Conservation (phyloP, 2,329 filamentous ascomycete species). For the Coniochaeta sp. region DNA sequence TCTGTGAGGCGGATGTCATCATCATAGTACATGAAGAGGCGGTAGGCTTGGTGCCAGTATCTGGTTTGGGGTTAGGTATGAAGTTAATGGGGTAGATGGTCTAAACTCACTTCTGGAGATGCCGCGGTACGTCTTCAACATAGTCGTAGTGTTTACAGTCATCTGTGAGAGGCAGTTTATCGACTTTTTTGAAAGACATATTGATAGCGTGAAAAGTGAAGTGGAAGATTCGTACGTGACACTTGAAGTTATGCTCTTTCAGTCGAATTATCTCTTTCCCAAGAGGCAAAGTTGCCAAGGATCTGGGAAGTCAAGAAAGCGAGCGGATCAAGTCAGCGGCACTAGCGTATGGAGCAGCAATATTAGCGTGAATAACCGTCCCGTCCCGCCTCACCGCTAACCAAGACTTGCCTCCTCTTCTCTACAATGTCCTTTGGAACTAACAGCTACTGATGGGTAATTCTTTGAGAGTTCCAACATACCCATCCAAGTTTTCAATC, state of each 20-base stretch:
- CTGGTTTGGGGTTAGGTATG: slow-evolving; percentile 32
- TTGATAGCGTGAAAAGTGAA: neutral
- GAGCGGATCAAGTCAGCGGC: too few species aligned
- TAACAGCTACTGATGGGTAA: neutral
- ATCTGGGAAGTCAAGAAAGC: too few species aligned
- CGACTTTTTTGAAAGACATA: slow-evolving; percentile 29
- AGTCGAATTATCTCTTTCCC: too few species aligned
- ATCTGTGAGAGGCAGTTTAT: slow-evolving; percentile 45
- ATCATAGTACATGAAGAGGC: slow-evolving; percentile 82
- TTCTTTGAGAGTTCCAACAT: neutral
- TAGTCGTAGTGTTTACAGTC: slow-evolving; percentile 69
- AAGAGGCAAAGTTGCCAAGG: too few species aligned
- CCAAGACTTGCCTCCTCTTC: neutral
- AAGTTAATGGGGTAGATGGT: neutral
- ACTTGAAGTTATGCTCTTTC: too few species aligned
- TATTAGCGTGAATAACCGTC: too few species aligned
- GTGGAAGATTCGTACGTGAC: neutral
- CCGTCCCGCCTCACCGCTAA: too few species aligned
- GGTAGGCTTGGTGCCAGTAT: slow-evolving; percentile 85
- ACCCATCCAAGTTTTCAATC: neutral
- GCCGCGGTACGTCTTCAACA: slow-evolving; percentile 65
- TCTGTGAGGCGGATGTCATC: slow-evolving; percentile 86
- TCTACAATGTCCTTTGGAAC: neutral
- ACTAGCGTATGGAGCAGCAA: too few species aligned
- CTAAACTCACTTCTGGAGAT: slow-evolving; percentile 68